Evolutionary conservation across 2,329 filamentous ascomycete species (phyloP).

Genomic region (Claviceps spartinae): DNA sequence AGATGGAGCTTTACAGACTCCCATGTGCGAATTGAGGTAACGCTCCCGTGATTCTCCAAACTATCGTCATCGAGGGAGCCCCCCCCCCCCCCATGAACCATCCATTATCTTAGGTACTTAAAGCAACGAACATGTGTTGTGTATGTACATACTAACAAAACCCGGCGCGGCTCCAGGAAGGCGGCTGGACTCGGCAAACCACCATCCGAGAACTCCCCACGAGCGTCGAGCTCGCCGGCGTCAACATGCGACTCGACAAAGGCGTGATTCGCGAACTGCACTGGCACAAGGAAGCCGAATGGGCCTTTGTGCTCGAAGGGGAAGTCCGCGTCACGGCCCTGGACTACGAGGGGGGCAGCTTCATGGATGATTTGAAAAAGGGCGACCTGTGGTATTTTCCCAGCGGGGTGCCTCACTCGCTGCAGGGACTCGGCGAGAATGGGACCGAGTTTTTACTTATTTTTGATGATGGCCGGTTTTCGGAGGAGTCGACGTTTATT

Average conservation of each 20-base stretch:
- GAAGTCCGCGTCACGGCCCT: slow-evolving; percentile 58
- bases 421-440: slow-evolving; percentile 56
- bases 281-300: slow-evolving; percentile 72
- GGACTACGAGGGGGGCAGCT: slow-evolving; percentile 62
- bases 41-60: slow-evolving; percentile 7
- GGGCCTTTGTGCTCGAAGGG: slow-evolving; percentile 62
- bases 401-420: slow-evolving; percentile 60
- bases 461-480: slow-evolving; percentile 37
- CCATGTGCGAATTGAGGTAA: slow-evolving; percentile 48
- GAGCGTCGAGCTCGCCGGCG: slow-evolving; percentile 58
- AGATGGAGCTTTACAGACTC: slow-evolving; percentile 58
- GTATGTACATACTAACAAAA: slow-evolving; percentile 3
- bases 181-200: slow-evolving; percentile 65
- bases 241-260: slow-evolving; percentile 64
- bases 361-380: slow-evolving; percentile 62
- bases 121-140: neutral
- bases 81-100: too few species aligned
- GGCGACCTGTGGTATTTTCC: slow-evolving; percentile 77
- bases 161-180: slow-evolving; percentile 35
- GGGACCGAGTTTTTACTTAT: slow-evolving; percentile 38
- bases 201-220: slow-evolving; percentile 50
- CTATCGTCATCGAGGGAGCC: too few species aligned
- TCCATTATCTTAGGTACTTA: too few species aligned
- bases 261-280: slow-evolving; percentile 66
- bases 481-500: slow-evolving; percentile 55